Percentiles rank a stretch among this genome's conserved stretches.
These are phyloP conservation scores for Fusarium solani-melongenae DNA, from an alignment of 2,329 filamentous ascomycete species.

Conservation along the genomic window DNA sequence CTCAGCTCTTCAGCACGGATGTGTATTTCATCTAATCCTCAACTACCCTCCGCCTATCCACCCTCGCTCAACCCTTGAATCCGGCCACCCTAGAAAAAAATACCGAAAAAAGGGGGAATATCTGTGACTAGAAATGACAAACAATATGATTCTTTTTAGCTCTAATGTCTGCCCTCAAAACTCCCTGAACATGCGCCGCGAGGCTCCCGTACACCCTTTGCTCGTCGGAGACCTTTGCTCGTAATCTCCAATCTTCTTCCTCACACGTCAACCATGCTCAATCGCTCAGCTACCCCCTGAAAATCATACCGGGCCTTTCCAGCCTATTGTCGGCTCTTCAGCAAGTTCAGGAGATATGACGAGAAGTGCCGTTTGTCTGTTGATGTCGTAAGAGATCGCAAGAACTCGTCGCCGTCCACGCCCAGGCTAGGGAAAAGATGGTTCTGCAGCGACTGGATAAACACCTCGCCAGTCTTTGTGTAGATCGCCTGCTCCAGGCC, in stretches of 20 bases:
- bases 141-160: conserved; percentile 44
- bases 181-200: conserved; percentile 45
- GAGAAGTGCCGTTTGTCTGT: conserved; percentile 71
- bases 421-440: conserved; percentile 74
- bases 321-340: conserved; percentile 57
- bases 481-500: conserved; percentile 90
- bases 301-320: conserved; percentile 7
- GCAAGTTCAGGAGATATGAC: conserved; percentile 70
- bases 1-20: neutral
- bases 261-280: conserved; percentile 7
- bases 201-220: conserved; percentile 33
- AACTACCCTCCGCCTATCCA: conserved; percentile 5
- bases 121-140: conserved; percentile 39
- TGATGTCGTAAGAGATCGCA: conserved; percentile 68
- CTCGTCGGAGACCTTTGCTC: conserved; percentile 13
- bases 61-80: conserved; percentile 13
- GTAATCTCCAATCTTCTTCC: conserved; percentile 15
- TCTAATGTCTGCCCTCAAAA: conserved; percentile 46
- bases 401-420: conserved; percentile 69
- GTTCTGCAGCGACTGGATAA: conserved; percentile 75
- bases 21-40: conserved; percentile 27
- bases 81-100: conserved; percentile 26
- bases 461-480: conserved; percentile 85
- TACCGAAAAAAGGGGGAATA: conserved; percentile 35
- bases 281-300: conserved; percentile 2